Percentiles rank a stretch among this genome's conserved stretches.
These are phyloP conservation scores for Monosporozyma yasuniensis DNA, from an alignment of 805 yeast species.

Conservation along the genomic window DNA sequence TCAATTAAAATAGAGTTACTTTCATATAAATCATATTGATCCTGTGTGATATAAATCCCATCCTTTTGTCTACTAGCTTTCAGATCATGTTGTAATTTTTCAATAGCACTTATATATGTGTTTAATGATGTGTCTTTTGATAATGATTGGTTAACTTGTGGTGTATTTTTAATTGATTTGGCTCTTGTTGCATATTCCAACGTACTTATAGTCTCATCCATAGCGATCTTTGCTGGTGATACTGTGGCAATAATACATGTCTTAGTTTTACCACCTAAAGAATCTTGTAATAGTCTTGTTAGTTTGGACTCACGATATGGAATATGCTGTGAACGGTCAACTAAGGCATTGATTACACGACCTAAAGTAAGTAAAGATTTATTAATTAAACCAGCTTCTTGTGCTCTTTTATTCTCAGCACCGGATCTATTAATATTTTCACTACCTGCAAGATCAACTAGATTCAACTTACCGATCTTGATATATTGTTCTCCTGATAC, in stretches of 20 bases:
- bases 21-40: slow-evolving; percentile 34
- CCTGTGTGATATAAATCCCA: slow-evolving; percentile 54
- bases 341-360: slow-evolving; percentile 69
- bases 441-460: slow-evolving; percentile 92
- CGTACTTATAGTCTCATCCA: slow-evolving; percentile 72
- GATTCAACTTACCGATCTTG: slow-evolving; percentile 58
- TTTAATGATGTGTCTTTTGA: slow-evolving; percentile 47
- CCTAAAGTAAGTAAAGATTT: slow-evolving; percentile 80
- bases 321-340: slow-evolving; percentile 55
- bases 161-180: slow-evolving; percentile 59
- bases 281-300: slow-evolving; percentile 70
- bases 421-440: slow-evolving; percentile 82
- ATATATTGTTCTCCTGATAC: slow-evolving; percentile 42
- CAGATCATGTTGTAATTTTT: slow-evolving; percentile 50
- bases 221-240: slow-evolving; percentile 63
- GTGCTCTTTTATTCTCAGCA: slow-evolving; percentile 71
- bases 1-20: slow-evolving; percentile 41
- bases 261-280: slow-evolving; percentile 75
- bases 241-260: slow-evolving; percentile 78
- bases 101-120: slow-evolving; percentile 47
- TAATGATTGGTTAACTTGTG: slow-evolving; percentile 53
- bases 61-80: slow-evolving; percentile 54
- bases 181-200: slow-evolving; percentile 80
- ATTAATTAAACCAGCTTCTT: slow-evolving; percentile 87
- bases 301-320: slow-evolving; percentile 82